Evolutionary conservation across 345 rosid genomes (phyloP).

Genomic region (Brassica napus): Da-Ae NC_063446.1:30098001-30098500

Average conservation of each 20-base stretch:
- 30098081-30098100: slow-evolving; percentile 46
- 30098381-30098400: slow-evolving; percentile 15
- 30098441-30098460: slow-evolving; percentile 37
- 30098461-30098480: slow-evolving; percentile 10
- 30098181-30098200: slow-evolving; percentile 29
- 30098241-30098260: slow-evolving; percentile 27
- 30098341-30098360: slow-evolving; percentile 21
- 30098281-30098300: slow-evolving; percentile 28
- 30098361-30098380: slow-evolving; percentile 24
- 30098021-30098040: slow-evolving; percentile 39
- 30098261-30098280: not conserved
- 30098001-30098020: slow-evolving; percentile 7
- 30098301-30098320: slow-evolving; percentile 11
- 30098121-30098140: slow-evolving; percentile 52
- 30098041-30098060: slow-evolving; percentile 41
- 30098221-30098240: slow-evolving; percentile 83
- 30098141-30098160: slow-evolving; percentile 60
- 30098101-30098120: slow-evolving; percentile 31
- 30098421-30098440: slow-evolving; percentile 20
- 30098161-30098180: slow-evolving; percentile 36
- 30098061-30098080: slow-evolving; percentile 53
- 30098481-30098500: slow-evolving; percentile 45
- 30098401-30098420: slow-evolving; percentile 26
- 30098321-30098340: slow-evolving; percentile 15
- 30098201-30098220: slow-evolving; percentile 53